These are phyloP conservation scores for Eremothecium sinecaudum DNA, from an alignment of 1,139 yeast species.

Conservation along the genomic window DNA sequence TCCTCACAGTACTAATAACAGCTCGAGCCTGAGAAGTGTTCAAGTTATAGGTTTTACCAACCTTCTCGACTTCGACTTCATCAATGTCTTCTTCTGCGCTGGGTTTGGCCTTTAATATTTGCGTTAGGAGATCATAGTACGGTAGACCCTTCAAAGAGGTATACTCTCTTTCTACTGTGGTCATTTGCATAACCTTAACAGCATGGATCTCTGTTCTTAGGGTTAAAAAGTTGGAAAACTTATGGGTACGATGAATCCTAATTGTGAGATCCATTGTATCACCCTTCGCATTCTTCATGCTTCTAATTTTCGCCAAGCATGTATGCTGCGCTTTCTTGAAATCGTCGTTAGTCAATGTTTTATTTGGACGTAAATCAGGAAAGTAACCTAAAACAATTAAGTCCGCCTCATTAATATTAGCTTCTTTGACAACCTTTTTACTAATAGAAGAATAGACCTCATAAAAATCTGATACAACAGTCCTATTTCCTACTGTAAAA, in stretches of 20 bases:
- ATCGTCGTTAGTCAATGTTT: slow-evolving; percentile 20
- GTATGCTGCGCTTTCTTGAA: slow-evolving; percentile 27
- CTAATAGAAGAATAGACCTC: slow-evolving; percentile 78
- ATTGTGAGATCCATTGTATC: slow-evolving; percentile 67
- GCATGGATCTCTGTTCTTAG: slow-evolving; percentile 58
- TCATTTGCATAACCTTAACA: slow-evolving; percentile 73
- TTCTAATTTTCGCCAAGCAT: slow-evolving; percentile 73
- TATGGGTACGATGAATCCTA: slow-evolving; percentile 44
- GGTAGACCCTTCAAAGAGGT: slow-evolving; percentile 73
- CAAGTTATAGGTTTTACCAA: slow-evolving; percentile 46
- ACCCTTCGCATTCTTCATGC: slow-evolving; percentile 54
- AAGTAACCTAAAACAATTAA: slow-evolving; percentile 56
- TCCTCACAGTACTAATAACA: slow-evolving; percentile 58
- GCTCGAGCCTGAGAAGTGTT: slow-evolving; percentile 89
- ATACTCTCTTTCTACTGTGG: slow-evolving; percentile 88
- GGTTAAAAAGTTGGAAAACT: slow-evolving; percentile 40
- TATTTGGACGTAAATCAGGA: slow-evolving; percentile 26
- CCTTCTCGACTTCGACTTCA: slow-evolving; percentile 34
- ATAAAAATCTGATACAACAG: slow-evolving; percentile 76
- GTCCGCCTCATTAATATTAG: slow-evolving; percentile 65
- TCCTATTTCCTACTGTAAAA: slow-evolving; percentile 64
- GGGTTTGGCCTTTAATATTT: slow-evolving; percentile 61
- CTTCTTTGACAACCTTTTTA: slow-evolving; percentile 41
- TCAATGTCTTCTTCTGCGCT: slow-evolving; percentile 31
- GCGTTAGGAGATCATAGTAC: slow-evolving; percentile 62